Evolutionary conservation across 257 asterid species (phyloP), one percentile per base, ranked within the genome.

Genomic region (Euphrasia confusa): DNA sequence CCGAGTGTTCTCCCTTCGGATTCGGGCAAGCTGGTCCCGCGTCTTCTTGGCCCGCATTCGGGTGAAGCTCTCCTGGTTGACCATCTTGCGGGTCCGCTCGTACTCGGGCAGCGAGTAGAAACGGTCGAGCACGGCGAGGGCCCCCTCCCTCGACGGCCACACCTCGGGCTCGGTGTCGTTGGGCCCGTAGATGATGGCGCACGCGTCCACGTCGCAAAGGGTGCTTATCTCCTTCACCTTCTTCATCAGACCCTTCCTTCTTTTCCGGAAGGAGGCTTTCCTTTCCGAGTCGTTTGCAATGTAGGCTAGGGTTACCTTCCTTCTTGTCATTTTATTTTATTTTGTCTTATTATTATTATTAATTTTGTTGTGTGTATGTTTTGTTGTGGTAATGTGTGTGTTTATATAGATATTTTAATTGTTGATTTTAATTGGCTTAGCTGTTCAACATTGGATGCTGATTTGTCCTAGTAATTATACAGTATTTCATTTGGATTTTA

Each of bases 181-280:
- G 2, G 17, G 75, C 62, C 84, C 68, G 71, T 75, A 81, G 58
- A 81, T 68, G 49, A 81, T 67, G 13, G 64, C 77, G 45, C 82
- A 78, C 1, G 82, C 80, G 0, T 73, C 75, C 1, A 81, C 81
- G 10, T 71, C 87, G 35, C 87, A 78, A 0, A 81, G 78, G 10
- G 72, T 73, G 75, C 68, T 70, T 3, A 81, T 27, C 63, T 81
- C 84, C 7, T 60, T 61, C 18, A 71, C 77, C 12, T 81, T 78
- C 68, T 81, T 81, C 28, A 81, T 64, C 24, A 81, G 52, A 0
- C 87, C 87, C 70, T 67, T 81, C 80, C 75, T 81, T 11, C 87
- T 33, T 13, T 81, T 81, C 68, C 71, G 73, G 75, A 45, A 81
- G 0, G 87, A 73, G 0, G 87, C 84, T 60, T 69, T 73, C 30